Base-by-base conservation (phyloP, 495 filamentous ascomycete species). In the Hapsidospora chrysogenum region DNA sequence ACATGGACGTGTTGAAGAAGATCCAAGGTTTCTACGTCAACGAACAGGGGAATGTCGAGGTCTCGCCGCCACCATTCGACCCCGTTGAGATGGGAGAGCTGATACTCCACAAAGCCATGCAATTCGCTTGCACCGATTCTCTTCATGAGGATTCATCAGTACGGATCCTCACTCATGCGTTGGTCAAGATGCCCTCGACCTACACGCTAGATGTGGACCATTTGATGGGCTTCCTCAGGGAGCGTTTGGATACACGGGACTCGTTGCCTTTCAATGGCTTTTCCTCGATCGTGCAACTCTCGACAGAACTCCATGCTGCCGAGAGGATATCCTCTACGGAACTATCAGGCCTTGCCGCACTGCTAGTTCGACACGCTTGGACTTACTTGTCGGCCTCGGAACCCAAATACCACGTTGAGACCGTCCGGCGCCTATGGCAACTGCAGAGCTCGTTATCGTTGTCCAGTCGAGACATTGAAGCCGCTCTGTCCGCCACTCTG, bases 321-420 rank as follows among this genome's bases (percentile, higher is more conserved):
- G 60, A 64, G 30, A 68, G 71, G 41, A 53, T 77, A 37, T 59
- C 58, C 30, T 54, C 63, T 30, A 48, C 64, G 28, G 66, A 78
- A 35, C 54, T 85, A 5, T 74, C 74, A 20, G 65, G 72, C 16
- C 50, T 87, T 13, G 69, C 86, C 13, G 64, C 75, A 9, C 59
- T 68, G 17, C 53, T 94, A 14, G 73, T 89, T 10, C 64, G 60
- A 10, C 64, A 73, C 39, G 60, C 86, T 0, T 96, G 87, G 87
- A 42, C 57, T 17, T 85, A 78, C 49, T 59, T 95, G 22, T 82
- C 83, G 0, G 76, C 82, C 16, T 57, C 76, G 14, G 76, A 75
- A 37, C 86, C 85, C 0, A 92, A 92, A 47, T 86, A 86, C 43
- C 89, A 93, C 50, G 84, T 96, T 16, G 87, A 96, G 52, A 74